phyloP scores from a whole-genome alignment of 306 rosid species.

The Corylus avellana region DNA sequence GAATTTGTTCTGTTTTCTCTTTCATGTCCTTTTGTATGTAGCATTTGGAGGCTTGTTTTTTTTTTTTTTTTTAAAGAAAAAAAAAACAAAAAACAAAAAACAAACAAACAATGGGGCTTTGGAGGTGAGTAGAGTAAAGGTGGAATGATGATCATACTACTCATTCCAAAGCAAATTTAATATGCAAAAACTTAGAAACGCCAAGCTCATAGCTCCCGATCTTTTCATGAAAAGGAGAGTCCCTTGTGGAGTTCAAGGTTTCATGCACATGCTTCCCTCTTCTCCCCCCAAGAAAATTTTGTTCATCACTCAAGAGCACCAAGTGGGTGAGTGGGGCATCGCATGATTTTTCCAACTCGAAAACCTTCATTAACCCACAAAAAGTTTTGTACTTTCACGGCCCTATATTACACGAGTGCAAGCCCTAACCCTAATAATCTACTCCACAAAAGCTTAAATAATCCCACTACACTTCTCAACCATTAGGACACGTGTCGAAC shows the following conservation, averaged over 20 bases:
- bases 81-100: no score
- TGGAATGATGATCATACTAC: constrained; percentile 41
- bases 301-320: constrained; percentile 29
- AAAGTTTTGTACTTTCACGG: constrained; percentile 35
- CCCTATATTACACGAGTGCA: constrained; percentile 4
- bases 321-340: constrained; percentile 47
- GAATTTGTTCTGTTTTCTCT: constrained; percentile 10
- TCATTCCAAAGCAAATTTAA: constrained; percentile 35
- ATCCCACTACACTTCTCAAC: constrained; percentile 23
- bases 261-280: constrained; percentile 71
- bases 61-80: not conserved
- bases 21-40: constrained; percentile 28
- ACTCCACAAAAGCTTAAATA: constrained; percentile 9
- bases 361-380: constrained; percentile 35
- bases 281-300: constrained; percentile 37
- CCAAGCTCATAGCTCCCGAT: constrained; percentile 56
- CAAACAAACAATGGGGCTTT: not conserved
- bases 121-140: constrained; percentile 29
- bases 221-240: constrained; percentile 70
- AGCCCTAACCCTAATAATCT: constrained; percentile 28
- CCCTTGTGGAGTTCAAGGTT: constrained; percentile 52
- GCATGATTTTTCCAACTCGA: constrained; percentile 46
- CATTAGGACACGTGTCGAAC: constrained; percentile 34
- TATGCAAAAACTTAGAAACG: constrained; percentile 40
- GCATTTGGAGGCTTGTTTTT: constrained; percentile 34